A percentile compares a stretch with the other conserved stretches of the same genome.
phyloP scores from a whole-genome alignment of 805 yeast species.

The Blastobotrys americana region DNA sequence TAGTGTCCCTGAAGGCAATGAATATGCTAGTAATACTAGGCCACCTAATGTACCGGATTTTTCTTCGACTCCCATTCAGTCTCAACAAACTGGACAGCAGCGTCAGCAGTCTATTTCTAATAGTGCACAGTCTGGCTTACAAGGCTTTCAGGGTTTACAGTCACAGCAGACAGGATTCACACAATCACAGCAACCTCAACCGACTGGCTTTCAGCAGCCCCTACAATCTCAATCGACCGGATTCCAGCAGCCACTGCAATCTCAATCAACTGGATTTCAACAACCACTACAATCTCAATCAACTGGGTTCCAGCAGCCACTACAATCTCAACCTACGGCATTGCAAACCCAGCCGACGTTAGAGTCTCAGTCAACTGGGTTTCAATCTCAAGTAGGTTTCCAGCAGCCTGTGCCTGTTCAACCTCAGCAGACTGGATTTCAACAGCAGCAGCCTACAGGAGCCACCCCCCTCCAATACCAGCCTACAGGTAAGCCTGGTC shows the following conservation, averaged over 20 bases:
- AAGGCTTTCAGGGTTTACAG: slow-evolving; percentile 33
- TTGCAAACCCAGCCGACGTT: slow-evolving; percentile 21
- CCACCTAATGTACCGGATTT: slow-evolving; percentile 26
- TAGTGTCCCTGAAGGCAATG: slow-evolving; percentile 52
- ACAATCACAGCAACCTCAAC: slow-evolving; percentile 29
- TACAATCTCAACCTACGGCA: slow-evolving; percentile 17
- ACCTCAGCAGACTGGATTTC: slow-evolving; percentile 27
- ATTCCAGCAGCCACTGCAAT: no score
- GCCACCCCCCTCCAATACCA: slow-evolving; percentile 33
- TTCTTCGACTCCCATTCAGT: slow-evolving; percentile 5
- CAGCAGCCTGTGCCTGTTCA: no score
- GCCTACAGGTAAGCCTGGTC: slow-evolving; percentile 63
- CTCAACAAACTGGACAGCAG: slow-evolving; percentile 17
- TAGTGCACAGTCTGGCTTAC: slow-evolving; percentile 21
- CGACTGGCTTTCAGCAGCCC: slow-evolving; percentile 22
- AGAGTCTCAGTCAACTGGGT: slow-evolving; percentile 30
- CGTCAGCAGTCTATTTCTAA: slow-evolving; percentile 34
- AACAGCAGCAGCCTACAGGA: slow-evolving; percentile 31
- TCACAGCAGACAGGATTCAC: slow-evolving; percentile 7
- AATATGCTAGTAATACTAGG: slow-evolving; percentile 10
- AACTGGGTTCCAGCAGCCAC: slow-evolving; percentile 18
- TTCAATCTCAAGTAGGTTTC: slow-evolving; percentile 38
- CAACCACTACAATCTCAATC: slow-evolving; percentile 9
- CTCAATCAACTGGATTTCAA: slow-evolving; percentile 34
- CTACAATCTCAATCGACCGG: slow-evolving; percentile 24